Percentiles rank a stretch among this genome's conserved stretches.
Conservation (phyloP, 148 eudicot genomes). For the Silene uniflora region DNA sequence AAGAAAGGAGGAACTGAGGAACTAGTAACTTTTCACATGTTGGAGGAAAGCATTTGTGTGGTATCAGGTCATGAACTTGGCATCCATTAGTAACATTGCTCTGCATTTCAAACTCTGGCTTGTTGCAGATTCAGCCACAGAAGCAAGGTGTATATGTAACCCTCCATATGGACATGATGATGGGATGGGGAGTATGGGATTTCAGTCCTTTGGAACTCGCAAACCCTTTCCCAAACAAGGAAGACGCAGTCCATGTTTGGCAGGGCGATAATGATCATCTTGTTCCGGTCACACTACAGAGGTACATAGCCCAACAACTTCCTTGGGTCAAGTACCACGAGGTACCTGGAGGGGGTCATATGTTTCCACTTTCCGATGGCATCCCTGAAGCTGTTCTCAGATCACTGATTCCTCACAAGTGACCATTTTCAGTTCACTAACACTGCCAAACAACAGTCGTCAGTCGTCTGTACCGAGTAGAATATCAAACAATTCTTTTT, state of each 20-base stretch:
- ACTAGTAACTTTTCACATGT: too few species aligned
- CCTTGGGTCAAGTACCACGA: conserved; percentile 51
- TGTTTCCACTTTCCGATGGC: conserved; percentile 23
- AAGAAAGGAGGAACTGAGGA: too few species aligned
- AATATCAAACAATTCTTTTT: neutral
- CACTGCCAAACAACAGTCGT: neutral
- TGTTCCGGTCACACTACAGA: conserved; percentile 39
- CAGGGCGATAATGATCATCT: conserved; percentile 40
- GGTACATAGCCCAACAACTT: conserved; percentile 37
- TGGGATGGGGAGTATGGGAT: conserved; percentile 56
- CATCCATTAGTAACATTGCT: too few species aligned
- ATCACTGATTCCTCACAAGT: conserved; percentile 20
- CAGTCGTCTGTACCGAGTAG: neutral
- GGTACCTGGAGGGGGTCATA: conserved; percentile 35
- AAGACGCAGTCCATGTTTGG: conserved; percentile 47
- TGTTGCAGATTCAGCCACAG: conserved; percentile 27
- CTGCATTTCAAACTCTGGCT: neutral
- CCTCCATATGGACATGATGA: conserved; percentile 37
- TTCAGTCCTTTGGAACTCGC: conserved; percentile 42
- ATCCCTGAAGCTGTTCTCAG: conserved; percentile 31
- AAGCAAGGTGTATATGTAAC: conserved; percentile 53
- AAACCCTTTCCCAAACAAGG: conserved; percentile 32
- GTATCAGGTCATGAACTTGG: too few species aligned
- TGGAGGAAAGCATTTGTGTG: too few species aligned
- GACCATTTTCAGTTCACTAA: neutral